phyloP scores from a whole-genome alignment of 2,329 filamentous ascomycete species.

The Colletotrichum truncatum region DNA sequence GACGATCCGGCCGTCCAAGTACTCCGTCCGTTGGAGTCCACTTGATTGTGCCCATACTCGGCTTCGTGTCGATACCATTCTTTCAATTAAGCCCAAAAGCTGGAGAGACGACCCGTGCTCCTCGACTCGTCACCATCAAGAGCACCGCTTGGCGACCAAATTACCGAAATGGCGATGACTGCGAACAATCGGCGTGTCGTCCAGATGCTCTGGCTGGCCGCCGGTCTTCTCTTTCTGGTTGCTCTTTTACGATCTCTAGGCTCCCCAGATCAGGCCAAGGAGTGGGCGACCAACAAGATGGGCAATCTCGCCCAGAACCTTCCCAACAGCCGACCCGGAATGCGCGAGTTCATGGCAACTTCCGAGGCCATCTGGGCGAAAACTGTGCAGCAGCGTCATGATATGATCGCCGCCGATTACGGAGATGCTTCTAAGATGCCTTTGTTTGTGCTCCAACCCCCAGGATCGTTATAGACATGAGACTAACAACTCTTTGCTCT shows the following conservation, averaged over 20 bases:
- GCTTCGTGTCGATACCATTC: too few species aligned
- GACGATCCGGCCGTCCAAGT: too few species aligned
- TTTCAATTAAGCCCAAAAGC: too few species aligned
- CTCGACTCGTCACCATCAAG: too few species aligned
- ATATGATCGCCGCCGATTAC: slow-evolving; percentile 34
- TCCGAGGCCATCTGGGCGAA: slow-evolving; percentile 38
- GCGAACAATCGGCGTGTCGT: slow-evolving; percentile 21
- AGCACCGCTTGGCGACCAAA: too few species aligned
- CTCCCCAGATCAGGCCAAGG: slow-evolving; percentile 35
- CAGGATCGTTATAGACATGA: background rate
- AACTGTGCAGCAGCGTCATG: slow-evolving; percentile 40
- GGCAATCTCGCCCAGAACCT: slow-evolving; percentile 6
- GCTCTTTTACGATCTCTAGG: slow-evolving; percentile 33
- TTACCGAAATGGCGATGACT: background rate
- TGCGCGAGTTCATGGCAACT: slow-evolving; percentile 31
- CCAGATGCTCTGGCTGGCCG: slow-evolving; percentile 35
- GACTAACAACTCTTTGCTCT: too few species aligned
- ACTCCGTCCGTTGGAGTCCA: too few species aligned
- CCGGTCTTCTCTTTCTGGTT: slow-evolving; percentile 35
- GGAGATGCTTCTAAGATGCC: slow-evolving; percentile 36
- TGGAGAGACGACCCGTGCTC: too few species aligned
- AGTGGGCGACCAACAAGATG: slow-evolving; percentile 33
- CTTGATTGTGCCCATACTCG: too few species aligned
- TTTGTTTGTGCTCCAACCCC: slow-evolving; percentile 19
- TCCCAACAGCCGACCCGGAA: slow-evolving; percentile 15